These are phyloP conservation scores for Furculomyces boomerangus DNA, from an alignment of 371 early-diverging fungal genomes.

Conservation along the genomic window DNA sequence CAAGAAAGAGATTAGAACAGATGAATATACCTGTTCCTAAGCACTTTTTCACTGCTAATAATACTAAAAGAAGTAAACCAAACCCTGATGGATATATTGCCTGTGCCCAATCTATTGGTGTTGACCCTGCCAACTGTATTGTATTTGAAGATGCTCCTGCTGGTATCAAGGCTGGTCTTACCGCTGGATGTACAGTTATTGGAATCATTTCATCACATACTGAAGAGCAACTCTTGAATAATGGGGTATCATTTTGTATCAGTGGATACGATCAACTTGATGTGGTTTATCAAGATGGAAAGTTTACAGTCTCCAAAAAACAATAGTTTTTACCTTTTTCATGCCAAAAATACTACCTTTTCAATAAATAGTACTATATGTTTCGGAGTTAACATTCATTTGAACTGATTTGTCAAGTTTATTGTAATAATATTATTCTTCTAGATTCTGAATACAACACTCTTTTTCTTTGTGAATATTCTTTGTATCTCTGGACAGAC, in stretches of 20 bases:
- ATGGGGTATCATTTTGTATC: slow-evolving; percentile 24
- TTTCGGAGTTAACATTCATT: no score
- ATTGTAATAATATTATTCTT: no score
- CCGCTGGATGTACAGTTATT: slow-evolving; percentile 35
- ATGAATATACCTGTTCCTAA: slow-evolving; percentile 17
- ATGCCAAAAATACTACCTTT: no score
- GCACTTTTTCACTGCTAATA: slow-evolving; percentile 20
- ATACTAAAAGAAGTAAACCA: slow-evolving; percentile 37
- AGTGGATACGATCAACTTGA: background rate
- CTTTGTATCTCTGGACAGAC: no score
- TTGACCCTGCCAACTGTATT: slow-evolving; percentile 30
- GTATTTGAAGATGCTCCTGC: slow-evolving; percentile 59
- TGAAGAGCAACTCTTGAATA: slow-evolving; percentile 30
- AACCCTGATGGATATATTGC: slow-evolving; percentile 40
- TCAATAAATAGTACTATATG: no score
- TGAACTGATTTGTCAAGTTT: no score
- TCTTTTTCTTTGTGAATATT: no score
- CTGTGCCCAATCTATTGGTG: slow-evolving; percentile 26
- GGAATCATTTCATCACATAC: slow-evolving; percentile 39
- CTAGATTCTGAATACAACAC: no score
- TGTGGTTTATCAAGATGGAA: background rate
- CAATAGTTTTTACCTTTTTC: no score
- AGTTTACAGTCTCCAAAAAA: no score
- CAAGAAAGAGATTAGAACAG: slow-evolving; percentile 18
- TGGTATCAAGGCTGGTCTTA: slow-evolving; percentile 34